Percentiles rank a stretch among this genome's conserved stretches.
Conservation (phyloP, 345 rosid genomes). For the Aethionema arabicum region DNA sequence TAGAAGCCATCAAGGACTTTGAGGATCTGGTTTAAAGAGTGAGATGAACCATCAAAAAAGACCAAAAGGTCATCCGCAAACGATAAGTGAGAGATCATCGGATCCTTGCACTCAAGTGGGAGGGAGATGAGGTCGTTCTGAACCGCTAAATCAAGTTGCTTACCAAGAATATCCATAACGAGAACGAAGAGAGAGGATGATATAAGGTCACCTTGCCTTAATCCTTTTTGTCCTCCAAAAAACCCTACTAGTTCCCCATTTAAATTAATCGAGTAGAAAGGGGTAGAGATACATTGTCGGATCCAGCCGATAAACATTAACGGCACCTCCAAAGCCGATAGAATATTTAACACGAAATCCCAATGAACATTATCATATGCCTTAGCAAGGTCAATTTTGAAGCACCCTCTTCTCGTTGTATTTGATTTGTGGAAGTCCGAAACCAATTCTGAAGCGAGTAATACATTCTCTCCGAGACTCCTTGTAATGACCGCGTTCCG, state of each 20-base stretch:
- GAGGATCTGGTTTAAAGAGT: neutral
- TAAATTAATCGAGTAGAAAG: neutral
- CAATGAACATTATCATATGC: neutral
- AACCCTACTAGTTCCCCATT: neutral
- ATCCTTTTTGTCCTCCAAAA: neutral
- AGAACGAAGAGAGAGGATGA: neutral
- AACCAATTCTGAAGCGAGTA: neutral
- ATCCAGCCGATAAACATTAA: neutral
- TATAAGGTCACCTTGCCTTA: conserved; percentile 1
- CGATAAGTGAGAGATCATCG: neutral
- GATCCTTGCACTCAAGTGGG: neutral
- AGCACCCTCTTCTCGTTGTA: neutral
- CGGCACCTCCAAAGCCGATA: neutral
- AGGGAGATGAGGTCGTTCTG: no score
- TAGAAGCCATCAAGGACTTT: neutral
- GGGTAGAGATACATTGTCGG: neutral
- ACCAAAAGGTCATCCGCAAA: neutral
- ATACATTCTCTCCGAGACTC: neutral
- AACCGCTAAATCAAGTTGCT: neutral
- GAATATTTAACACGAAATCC: neutral
- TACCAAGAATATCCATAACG: neutral
- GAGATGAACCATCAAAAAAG: neutral
- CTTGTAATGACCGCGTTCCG: no score
- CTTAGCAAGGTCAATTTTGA: neutral
- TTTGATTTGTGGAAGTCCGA: neutral